A percentile compares a stretch with the other conserved stretches of the same genome.
These are phyloP conservation scores for Catenaria anguillulae DNA, from an alignment of 371 early-diverging fungal species.

Conservation along the genomic window DNA sequence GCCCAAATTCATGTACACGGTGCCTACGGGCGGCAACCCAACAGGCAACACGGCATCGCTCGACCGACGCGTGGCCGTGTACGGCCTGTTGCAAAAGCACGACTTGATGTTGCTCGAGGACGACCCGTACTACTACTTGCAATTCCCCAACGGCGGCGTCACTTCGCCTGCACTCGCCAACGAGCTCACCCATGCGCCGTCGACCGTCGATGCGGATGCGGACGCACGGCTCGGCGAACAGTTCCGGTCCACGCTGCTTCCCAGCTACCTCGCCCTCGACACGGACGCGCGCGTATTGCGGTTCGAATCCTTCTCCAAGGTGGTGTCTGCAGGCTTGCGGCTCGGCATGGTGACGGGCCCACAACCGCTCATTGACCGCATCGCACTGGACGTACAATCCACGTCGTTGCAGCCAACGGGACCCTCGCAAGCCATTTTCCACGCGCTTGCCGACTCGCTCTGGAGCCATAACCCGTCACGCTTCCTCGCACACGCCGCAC, in stretches of 20 bases:
- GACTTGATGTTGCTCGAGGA: conserved; percentile 57
- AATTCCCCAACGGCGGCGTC: conserved; percentile 14
- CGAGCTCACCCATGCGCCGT: conserved; percentile 1
- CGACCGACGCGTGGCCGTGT: conserved; percentile 44
- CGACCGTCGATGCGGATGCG: background rate
- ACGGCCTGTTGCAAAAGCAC: conserved; percentile 36
- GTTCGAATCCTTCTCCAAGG: conserved; percentile 66
- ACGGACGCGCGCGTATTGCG: conserved; percentile 62
- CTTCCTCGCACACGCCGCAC: conserved; percentile 43
- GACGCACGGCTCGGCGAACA: background rate
- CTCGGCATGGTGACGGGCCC: conserved; percentile 70
- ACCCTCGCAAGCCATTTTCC: conserved; percentile 44
- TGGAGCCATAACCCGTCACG: conserved; percentile 41
- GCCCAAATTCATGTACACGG: conserved; percentile 40
- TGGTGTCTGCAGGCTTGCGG: conserved; percentile 58
- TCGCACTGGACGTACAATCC: conserved; percentile 50
- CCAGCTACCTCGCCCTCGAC: conserved; percentile 63
- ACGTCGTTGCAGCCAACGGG: conserved; percentile 63
- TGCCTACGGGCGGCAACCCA: conserved; percentile 58
- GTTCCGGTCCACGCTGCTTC: conserved; percentile 16
- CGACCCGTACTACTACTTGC: conserved; percentile 65
- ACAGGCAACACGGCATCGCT: conserved; percentile 45
- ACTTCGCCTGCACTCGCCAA: background rate
- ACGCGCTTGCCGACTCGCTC: conserved; percentile 33
- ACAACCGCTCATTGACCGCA: conserved; percentile 40